Percentiles rank a stretch among this genome's conserved stretches.
Conservation (phyloP, 1,284 basidiomycete genomes). For the Polyporus tsugae region DNA sequence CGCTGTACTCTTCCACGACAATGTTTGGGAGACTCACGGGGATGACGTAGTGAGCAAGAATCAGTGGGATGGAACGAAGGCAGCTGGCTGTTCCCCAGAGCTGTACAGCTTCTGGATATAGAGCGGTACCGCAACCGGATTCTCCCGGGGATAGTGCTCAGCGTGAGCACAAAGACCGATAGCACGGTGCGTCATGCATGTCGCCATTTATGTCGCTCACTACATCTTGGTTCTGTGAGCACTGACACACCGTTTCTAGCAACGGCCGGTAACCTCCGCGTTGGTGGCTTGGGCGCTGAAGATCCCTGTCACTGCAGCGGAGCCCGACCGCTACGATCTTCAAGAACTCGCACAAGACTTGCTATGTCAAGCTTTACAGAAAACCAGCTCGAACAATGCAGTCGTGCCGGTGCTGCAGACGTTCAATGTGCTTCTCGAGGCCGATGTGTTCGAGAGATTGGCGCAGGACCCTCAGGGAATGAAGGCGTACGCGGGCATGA, state of each 20-base stretch:
- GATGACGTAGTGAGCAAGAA: constrained; percentile 43
- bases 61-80: constrained; percentile 71
- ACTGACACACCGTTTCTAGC: constrained; percentile 51
- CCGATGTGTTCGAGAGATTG: constrained; percentile 60
- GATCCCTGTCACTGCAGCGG: constrained; percentile 52
- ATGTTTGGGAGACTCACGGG: constrained; percentile 4
- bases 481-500: constrained; percentile 52
- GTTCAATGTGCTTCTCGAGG: constrained; percentile 75
- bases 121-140: constrained; percentile 67
- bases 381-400: constrained; percentile 69
- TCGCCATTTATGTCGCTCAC: background rate
- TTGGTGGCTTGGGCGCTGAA: constrained; percentile 64
- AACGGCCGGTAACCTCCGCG: constrained; percentile 70
- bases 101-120: constrained; percentile 73
- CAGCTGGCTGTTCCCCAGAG: constrained; percentile 73
- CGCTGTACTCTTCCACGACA: background rate
- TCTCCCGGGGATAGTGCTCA: constrained; percentile 78
- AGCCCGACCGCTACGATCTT: constrained; percentile 51
- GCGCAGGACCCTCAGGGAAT: constrained; percentile 54
- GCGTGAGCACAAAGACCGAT: constrained; percentile 82
- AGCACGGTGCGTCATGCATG: constrained; percentile 68
- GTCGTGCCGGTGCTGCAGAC: constrained; percentile 84
- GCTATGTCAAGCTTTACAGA: constrained; percentile 57
- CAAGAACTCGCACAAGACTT: constrained; percentile 63
- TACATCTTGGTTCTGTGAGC: constrained; percentile 17